Evolutionary conservation across 2,329 filamentous ascomycete genomes (phyloP), one percentile per base, ranked within the genome.

Genomic region (Xylariaceae sp.): DNA sequence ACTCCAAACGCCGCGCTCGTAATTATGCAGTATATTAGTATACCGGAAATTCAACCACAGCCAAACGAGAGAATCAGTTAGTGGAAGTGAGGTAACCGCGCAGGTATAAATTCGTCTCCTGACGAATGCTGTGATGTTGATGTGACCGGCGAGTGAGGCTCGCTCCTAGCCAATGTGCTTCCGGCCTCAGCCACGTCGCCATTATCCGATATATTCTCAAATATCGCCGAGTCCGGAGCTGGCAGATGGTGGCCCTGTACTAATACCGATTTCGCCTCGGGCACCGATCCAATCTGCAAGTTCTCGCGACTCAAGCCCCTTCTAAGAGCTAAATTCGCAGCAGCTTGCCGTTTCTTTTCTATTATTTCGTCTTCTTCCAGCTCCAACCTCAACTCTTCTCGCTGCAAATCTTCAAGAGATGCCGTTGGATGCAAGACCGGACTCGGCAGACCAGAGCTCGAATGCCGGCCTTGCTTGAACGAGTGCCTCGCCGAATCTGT

Each of bases 21-120:
- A 55, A 57, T 59, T 62, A 47, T 62, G 58, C 62, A 61, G 47
- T 53, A 57, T 54, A 42, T 42, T 42, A 45, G 15, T 50, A 50
- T 56, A 53, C 45, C 51, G 53, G 61, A 64, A 52, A 60, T 35
- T 49, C 42, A 52, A 42, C 45, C 11, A 60, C 51, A 58, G 45
- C 30, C 48, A 55, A 47, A 50, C 37, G 9, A 30, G 23, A 30
- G 23, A 30, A 48, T 48, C 13, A 53, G 56, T 63, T 53, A 82
- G 64, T 74, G 73, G 73, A 87, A 83, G 56, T 78, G 77, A 44
- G 84, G 84, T 60, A 87, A 70, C 60, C 83, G 76, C 42, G 84
- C 84, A 3, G 84, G 83, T 18, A 86, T 75, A 64, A 87, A 87
- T 1, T 73, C 64, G 44, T 65, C 66, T 15, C 62, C 54, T 51